Percentiles rank a stretch among this genome's conserved stretches.
phyloP scores from a whole-genome alignment of 139 green algal species.

The Picochlorum sp. region DNA sequence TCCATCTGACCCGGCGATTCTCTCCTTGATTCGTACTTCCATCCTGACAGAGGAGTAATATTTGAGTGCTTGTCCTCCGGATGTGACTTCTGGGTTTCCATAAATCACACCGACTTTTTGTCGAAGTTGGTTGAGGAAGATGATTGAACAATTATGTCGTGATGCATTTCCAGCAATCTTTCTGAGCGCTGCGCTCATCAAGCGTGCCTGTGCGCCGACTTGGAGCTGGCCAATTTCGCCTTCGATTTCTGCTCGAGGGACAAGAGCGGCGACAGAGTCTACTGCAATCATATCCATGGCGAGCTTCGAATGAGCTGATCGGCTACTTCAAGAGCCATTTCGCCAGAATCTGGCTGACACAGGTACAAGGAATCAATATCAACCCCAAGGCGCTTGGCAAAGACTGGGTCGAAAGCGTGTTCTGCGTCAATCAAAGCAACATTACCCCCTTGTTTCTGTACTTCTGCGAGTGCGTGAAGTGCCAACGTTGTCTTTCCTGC shows the following conservation, averaged over 20 bases:
- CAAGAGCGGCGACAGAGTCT: constrained; percentile 87
- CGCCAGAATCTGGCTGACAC: constrained; percentile 67
- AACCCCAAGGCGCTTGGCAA: constrained; percentile 58
- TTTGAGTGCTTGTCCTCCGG: constrained; percentile 89
- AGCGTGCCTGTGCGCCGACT: constrained; percentile 78
- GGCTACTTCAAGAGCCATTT: constrained; percentile 77
- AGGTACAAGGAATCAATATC: constrained; percentile 59
- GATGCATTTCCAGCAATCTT: constrained; percentile 77
- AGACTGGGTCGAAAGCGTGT: constrained; percentile 86
- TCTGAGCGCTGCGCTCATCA: constrained; percentile 88
- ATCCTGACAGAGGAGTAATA: constrained; percentile 72
- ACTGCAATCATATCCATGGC: constrained; percentile 82
- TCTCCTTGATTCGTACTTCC: constrained; percentile 64
- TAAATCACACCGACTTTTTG: constrained; percentile 90
- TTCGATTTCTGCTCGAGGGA: constrained; percentile 85
- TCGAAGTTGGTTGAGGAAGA: constrained; percentile 93
- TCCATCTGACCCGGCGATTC: constrained; percentile 35
- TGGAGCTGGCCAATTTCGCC: constrained; percentile 68
- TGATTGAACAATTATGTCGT: constrained; percentile 67
- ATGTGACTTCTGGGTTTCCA: constrained; percentile 86
- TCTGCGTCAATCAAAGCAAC: constrained; percentile 87
- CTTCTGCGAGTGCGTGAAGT: constrained; percentile 85
- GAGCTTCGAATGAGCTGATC: constrained; percentile 65
- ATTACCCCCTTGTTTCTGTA: constrained; percentile 52
- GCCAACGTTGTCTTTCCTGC: constrained; percentile 95